Evolutionary conservation across 495 filamentous ascomycete species (phyloP), one percentile per base, ranked within the genome.

Genomic region (Talaromyces proteolyticus): DNA sequence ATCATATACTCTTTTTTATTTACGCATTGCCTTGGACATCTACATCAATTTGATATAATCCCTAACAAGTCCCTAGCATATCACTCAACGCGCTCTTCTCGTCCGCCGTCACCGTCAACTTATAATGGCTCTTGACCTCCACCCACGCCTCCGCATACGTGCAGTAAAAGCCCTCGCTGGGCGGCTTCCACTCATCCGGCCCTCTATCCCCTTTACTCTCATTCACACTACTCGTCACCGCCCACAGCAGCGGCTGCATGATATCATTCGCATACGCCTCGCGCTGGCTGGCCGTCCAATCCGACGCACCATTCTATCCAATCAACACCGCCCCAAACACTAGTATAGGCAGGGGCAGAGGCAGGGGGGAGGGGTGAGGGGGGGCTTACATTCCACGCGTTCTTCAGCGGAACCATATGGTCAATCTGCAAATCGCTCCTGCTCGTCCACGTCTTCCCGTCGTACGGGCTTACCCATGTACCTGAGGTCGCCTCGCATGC

Each of bases 151-250:
- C 72, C 5, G 85, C 85, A 51, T 91, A 91, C 0, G 78, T 85
- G 75, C 87, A 91, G 55, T 84, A 76, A 19, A 12, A 57, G 67
- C 50, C 64, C 80, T 75, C 55, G 18, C 86, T 65, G 0, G 83
- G 76, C 7, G 87, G 87, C 73, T 88, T 84, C 87, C 87, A 91
- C 3, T 59, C 59, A 57, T 91, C 87, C 0, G 87, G 87, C 11
- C 78, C 78, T 52, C 73, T 70, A 57, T 88, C 85, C 8, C 85
- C 66, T 73, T 91, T 91, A 0, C 68, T 47, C 55, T 80, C 69
- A 65, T 91, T 91, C 36, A 89, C 82, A 46, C 79, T 82, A 53
- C 86, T 84, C 0, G 87, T 89, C 42, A 91, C 85, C 3, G 86
- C 82, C 57, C 85, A 73, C 8, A 89, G 73, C 67, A 89, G 85